These are phyloP conservation scores for Pichia exigua DNA, from an alignment of 805 yeast genomes.

Conservation along the genomic window DNA sequence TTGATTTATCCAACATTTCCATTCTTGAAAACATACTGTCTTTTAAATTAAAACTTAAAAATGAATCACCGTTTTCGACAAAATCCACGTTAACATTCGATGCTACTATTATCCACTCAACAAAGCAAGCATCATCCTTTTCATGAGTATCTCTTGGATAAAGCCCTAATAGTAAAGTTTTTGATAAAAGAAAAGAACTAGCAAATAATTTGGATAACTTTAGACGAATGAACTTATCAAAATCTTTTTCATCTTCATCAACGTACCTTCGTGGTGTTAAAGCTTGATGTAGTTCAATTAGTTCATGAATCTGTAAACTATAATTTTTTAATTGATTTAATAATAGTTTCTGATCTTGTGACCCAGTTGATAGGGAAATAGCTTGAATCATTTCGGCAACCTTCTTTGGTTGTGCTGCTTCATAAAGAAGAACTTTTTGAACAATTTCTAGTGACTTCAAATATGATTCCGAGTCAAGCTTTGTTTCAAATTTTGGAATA, in stretches of 20 bases:
- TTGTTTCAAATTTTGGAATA: constrained; percentile 59
- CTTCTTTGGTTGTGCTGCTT: constrained; percentile 60
- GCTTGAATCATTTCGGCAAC: constrained; percentile 56
- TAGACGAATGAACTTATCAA: constrained; percentile 30
- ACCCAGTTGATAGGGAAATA: constrained; percentile 61
- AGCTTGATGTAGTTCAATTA: constrained; percentile 13
- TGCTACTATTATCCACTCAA: constrained; percentile 58
- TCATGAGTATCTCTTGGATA: constrained; percentile 21
- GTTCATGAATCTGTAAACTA: constrained; percentile 3
- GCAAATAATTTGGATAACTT: constrained; percentile 31
- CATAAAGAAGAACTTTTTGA: constrained; percentile 49
- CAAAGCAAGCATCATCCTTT: constrained; percentile 7
- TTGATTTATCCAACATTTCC: constrained; percentile 60
- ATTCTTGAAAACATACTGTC: constrained; percentile 52
- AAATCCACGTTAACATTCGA: constrained; percentile 69
- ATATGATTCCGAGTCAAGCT: constrained; percentile 71
- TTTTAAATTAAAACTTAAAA: constrained; percentile 63
- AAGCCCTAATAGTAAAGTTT: constrained; percentile 24
- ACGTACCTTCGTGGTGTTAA: constrained; percentile 39
- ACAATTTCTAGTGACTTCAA: constrained; percentile 54
- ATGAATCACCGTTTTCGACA: constrained; percentile 46
- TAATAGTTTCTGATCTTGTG: constrained; percentile 42
- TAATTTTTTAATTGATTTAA: constrained; percentile 8
- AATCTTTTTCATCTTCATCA: constrained; percentile 26
- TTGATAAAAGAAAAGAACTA: constrained; percentile 39